phyloP scores from a whole-genome alignment of 345 rosid genomes.

The Eutrema heterophyllum region DNA sequence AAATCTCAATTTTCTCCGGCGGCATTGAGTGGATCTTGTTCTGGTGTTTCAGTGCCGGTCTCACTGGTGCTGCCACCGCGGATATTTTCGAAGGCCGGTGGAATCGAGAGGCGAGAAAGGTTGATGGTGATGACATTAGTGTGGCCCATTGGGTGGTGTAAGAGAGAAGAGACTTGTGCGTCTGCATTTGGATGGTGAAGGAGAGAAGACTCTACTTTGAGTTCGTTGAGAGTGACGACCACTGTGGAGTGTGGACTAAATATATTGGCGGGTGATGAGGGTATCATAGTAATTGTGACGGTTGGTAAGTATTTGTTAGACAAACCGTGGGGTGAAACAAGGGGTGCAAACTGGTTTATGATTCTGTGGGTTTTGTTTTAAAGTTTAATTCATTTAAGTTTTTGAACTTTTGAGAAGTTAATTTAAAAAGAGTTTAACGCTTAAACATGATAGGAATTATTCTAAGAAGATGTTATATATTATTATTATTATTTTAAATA shows the following conservation, averaged over 20 bases:
- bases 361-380: slow-evolving; percentile 11
- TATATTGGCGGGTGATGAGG: background rate
- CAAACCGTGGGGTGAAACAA: slow-evolving; percentile 14
- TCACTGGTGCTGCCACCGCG: slow-evolving; percentile 36
- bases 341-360: slow-evolving; percentile 22
- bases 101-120: background rate
- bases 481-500: too few relatives aligned
- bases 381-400: too few relatives aligned
- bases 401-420: too few relatives aligned
- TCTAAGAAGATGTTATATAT: too few relatives aligned
- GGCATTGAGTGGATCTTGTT: slow-evolving; percentile 56
- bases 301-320: background rate
- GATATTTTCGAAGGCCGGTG: background rate
- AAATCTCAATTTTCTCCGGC: slow-evolving; percentile 51
- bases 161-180: background rate
- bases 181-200: background rate
- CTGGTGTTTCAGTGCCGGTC: slow-evolving; percentile 24
- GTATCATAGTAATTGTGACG: background rate
- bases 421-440: too few relatives aligned
- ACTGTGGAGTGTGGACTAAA: background rate
- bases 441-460: too few relatives aligned
- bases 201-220: slow-evolving; percentile 1
- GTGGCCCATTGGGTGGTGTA: slow-evolving; percentile 1
- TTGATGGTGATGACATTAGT: background rate
- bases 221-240: background rate